Percentiles rank a stretch among this genome's conserved stretches.
Evolutionary conservation across 1,284 basidiomycete genomes (phyloP).

Genomic region (Jaminaea rosea): DNA sequence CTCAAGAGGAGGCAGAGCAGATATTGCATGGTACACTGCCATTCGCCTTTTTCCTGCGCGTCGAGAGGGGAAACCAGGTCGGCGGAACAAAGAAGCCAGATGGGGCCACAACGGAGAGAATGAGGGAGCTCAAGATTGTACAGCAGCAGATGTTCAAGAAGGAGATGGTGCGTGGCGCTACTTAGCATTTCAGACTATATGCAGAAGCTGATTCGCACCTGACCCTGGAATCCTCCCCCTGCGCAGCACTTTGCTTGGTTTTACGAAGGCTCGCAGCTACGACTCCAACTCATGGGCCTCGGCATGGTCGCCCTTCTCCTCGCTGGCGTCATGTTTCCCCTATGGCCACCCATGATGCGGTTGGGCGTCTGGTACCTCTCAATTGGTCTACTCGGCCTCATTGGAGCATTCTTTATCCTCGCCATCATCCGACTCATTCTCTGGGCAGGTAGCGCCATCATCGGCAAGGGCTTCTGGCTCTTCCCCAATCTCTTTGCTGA

Average conservation of each 20-base stretch:
- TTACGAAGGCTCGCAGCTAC: conserved; percentile 87
- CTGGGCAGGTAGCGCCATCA: conserved; percentile 82
- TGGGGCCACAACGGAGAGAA: conserved; percentile 56
- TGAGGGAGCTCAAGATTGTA: conserved; percentile 56
- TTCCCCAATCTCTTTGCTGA: conserved; percentile 98
- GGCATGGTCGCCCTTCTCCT: conserved; percentile 90
- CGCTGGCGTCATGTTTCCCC: conserved; percentile 96
- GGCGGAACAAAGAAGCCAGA: conserved; percentile 47
- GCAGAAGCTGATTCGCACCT: not conserved
- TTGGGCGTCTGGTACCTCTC: conserved; percentile 93
- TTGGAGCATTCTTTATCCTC: conserved; percentile 82
- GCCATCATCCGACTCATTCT: conserved; percentile 87
- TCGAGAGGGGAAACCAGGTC: conserved; percentile 27
- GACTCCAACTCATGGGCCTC: conserved; percentile 80
- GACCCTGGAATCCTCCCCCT: not conserved
- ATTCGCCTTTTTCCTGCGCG: conserved; percentile 50
- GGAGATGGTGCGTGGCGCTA: conserved; percentile 23
- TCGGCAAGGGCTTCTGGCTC: conserved; percentile 88
- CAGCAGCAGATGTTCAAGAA: conserved; percentile 60
- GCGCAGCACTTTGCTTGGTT: conserved; percentile 73
- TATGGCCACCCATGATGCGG: conserved; percentile 90
- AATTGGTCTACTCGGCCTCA: conserved; percentile 74
- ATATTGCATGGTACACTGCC: conserved; percentile 67
- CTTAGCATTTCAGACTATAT: too few species aligned
- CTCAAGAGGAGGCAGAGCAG: conserved; percentile 66